Base-by-base conservation (phyloP, 306 rosid species). In the Sophora flavescens region DNA sequence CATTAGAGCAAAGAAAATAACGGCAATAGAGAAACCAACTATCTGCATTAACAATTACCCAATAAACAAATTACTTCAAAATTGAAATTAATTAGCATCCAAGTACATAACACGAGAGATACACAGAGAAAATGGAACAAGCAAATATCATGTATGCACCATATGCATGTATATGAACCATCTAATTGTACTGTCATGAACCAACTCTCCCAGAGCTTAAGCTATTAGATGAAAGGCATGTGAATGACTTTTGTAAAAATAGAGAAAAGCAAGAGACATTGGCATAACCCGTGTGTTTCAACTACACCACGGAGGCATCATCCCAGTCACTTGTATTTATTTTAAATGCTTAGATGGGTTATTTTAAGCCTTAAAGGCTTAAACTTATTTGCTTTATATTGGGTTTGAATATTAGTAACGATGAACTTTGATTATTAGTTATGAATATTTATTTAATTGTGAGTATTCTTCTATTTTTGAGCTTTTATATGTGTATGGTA, bases 1-100 rank as follows among this genome's bases (percentile, higher is more conserved):
- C 97, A 92, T 92, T 75, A 92, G 78, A 56, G 96, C 97, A 77
- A 89, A 92, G 82, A 92, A 89, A 80, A 89, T 65, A 75, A 92
- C 86, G 8, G 86, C 97, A 72, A 91, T 75, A 66, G 97, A 89
- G 83, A 92, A 84, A 75, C 99, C 96, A 83, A 78, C 87, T 81
- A 95, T 87, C 99, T 95, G 97, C 97, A 92, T 42, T 44, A 87
- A 84, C 72, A 73, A 3, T 71, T 71, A 45, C 32, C 54, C 61
- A 73, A 81, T 41, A 78, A 41, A 82, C 41, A 72, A 77, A 83
- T 84, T 61, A 79, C 64, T 54, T 47, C 15, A 13, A 47, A 47
- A 47, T 13, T 47, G 13, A 13, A 47, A 47, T 12, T 16, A 13
- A 63, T 62, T 59, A 77, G 63, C 58, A 59, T 16, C 68, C 68